Percentiles rank a stretch among this genome's conserved stretches.
Evolutionary conservation across 495 filamentous ascomycete genomes (phyloP).

Genomic region (Aspergillus affinis): DNA sequence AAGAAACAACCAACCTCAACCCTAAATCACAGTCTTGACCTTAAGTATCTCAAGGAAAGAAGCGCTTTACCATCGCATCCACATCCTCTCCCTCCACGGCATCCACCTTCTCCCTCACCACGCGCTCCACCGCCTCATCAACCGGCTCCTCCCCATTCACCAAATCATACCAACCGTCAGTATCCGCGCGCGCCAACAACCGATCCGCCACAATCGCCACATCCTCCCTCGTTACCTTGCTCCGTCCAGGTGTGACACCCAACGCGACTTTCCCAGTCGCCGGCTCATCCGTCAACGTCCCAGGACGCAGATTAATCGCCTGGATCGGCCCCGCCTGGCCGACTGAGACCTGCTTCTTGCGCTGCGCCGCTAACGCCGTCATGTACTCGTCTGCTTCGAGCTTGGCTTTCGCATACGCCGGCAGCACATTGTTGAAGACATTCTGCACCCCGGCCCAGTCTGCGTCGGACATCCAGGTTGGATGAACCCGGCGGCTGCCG

Average conservation of each 20-base stretch:
- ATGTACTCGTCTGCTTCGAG: conserved; percentile 72
- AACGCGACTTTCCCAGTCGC: conserved; percentile 62
- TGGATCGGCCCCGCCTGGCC: conserved; percentile 46
- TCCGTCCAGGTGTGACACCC: conserved; percentile 59
- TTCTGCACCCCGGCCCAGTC: conserved; percentile 52
- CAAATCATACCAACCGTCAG: conserved; percentile 62
- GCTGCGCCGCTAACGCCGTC: conserved; percentile 53
- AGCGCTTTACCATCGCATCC: conserved; percentile 46
- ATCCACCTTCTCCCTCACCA: conserved; percentile 62
- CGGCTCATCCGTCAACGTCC: conserved; percentile 56
- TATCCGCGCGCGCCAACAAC: conserved; percentile 61
- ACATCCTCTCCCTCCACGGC: conserved; percentile 66
- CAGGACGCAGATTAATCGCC: conserved; percentile 70
- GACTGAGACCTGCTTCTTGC: conserved; percentile 41
- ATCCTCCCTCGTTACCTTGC: conserved; percentile 61
- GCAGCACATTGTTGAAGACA: conserved; percentile 53
- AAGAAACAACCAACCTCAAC: conserved; percentile 18
- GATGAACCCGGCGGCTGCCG: conserved; percentile 54
- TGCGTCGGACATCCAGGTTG: conserved; percentile 67
- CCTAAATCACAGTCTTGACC: neutral
- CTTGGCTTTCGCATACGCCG: conserved; percentile 72
- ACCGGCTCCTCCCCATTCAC: conserved; percentile 58
- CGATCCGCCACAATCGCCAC: conserved; percentile 67
- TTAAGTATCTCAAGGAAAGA: conserved; percentile 23
- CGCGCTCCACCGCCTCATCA: conserved; percentile 62